Base-by-base conservation (phyloP, 306 rosid genomes). In the Castanea sativa region DNA sequence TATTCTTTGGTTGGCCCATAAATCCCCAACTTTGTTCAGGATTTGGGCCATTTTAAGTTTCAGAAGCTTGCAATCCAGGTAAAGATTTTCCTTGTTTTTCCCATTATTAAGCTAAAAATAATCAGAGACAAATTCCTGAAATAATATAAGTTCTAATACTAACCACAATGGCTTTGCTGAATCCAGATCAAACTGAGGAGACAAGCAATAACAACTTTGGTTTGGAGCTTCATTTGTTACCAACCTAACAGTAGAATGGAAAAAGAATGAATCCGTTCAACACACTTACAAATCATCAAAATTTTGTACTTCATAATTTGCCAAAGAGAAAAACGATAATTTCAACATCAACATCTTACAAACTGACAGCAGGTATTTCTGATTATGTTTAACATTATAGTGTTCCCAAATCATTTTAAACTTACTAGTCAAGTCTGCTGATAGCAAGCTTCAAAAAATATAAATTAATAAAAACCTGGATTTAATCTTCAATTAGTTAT, bases 151-250 rank as follows among this genome's bases (percentile, higher is more conserved):
- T 53, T 18, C 70, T 55, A 45, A 57, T 81, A 90, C 98, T 91
- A 68, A 95, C 99, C 96, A 75, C 93, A 88, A 79, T 84, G 73
- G 82, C 89, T 80, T 75, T 78, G 88, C 77, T 80, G 96, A 90
- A 90, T 82, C 86, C 83, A 82, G 80, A 91, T 78, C 76, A 87
- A 85, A 91, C 82, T 84, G 71, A 91, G 71, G 58, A 86, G 45
- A 84, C 84, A 82, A 81, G 88, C 77, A 78, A 89, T 81, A 80
- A 69, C 63, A 83, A 85, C 84, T 82, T 82, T 81, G 81, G 73
- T 74, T 78, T 79, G 84, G 79, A 53, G 82, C 94, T 90, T 91
- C 99, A 93, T 95, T 74, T 86, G 79, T 77, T 87, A 81, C 86
- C 79, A 86, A 82, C 83, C 79, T 81, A 76, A 68, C 82, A 58